A percentile compares a stretch with the other conserved stretches of the same genome.
These are phyloP conservation scores for Jackrogersella multiformis DNA, from an alignment of 495 filamentous ascomycete genomes.

Conservation along the genomic window DNA sequence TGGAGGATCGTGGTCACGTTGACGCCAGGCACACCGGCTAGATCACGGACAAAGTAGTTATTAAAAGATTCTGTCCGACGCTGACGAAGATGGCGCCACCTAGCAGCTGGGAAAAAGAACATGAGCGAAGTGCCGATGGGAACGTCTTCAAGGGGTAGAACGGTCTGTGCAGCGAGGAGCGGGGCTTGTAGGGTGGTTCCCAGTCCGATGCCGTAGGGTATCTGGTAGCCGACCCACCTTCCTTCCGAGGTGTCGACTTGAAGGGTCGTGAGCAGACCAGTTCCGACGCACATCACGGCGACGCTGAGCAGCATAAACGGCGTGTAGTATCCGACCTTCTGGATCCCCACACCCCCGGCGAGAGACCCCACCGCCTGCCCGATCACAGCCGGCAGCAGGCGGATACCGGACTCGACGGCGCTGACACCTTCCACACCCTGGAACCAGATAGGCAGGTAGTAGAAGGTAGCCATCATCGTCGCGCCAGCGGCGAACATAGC, in stretches of 20 bases:
- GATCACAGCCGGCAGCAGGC: slow-evolving; percentile 78
- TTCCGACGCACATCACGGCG: slow-evolving; percentile 70
- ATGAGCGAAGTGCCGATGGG: slow-evolving; percentile 72
- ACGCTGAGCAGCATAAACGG: slow-evolving; percentile 73
- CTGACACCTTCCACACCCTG: slow-evolving; percentile 78
- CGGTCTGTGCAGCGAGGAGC: slow-evolving; percentile 70
- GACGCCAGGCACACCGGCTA: too few species aligned
- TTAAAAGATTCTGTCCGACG: slow-evolving; percentile 77
- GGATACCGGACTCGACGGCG: slow-evolving; percentile 77
- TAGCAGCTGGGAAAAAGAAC: slow-evolving; percentile 75
- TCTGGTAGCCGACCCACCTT: slow-evolving; percentile 82
- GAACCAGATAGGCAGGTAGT: slow-evolving; percentile 89
- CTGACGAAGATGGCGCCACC: slow-evolving; percentile 79
- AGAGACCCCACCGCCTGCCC: slow-evolving; percentile 68
- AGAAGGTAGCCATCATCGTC: slow-evolving; percentile 73
- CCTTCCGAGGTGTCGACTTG: slow-evolving; percentile 59
- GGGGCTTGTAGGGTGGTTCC: slow-evolving; percentile 75
- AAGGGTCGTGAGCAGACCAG: slow-evolving; percentile 74
- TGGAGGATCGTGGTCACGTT: too few species aligned
- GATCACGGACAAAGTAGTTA: too few species aligned
- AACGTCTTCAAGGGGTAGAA: slow-evolving; percentile 67
- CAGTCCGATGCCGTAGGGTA: slow-evolving; percentile 72
- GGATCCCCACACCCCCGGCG: slow-evolving; percentile 67
- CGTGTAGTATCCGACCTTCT: slow-evolving; percentile 75
- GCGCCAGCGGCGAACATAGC: slow-evolving; percentile 67